phyloP scores from a whole-genome alignment of 2,329 filamentous ascomycete species.

The Penicillium sp. region DNA sequence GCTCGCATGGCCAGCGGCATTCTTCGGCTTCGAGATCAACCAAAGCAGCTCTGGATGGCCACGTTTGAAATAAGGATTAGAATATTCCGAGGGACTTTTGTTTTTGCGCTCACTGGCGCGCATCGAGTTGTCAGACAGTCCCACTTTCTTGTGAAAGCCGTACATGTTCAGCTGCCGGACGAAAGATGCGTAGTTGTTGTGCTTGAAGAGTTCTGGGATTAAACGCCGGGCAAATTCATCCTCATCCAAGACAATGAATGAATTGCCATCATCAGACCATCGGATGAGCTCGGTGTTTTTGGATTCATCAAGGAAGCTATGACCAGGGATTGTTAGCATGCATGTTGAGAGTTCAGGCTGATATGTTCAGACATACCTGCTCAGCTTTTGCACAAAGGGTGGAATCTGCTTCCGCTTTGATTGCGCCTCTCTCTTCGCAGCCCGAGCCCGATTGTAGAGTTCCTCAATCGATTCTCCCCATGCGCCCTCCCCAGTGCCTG shows the following conservation, averaged over 20 bases:
- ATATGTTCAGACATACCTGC: slow-evolving; percentile 67
- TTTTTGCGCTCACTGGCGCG: slow-evolving; percentile 95
- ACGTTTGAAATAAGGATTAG: slow-evolving; percentile 92
- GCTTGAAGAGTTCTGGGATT: slow-evolving; percentile 76
- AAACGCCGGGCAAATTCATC: slow-evolving; percentile 79
- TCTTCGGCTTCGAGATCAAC: slow-evolving; percentile 95
- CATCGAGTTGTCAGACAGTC: slow-evolving; percentile 95
- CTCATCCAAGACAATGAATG: slow-evolving; percentile 94
- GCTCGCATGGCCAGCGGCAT: slow-evolving; percentile 58
- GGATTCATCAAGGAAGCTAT: slow-evolving; percentile 86
- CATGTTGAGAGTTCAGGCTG: background rate
- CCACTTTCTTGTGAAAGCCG: slow-evolving; percentile 71
- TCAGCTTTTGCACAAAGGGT: slow-evolving; percentile 95
- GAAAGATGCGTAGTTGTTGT: slow-evolving; percentile 78
- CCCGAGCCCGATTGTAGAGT: slow-evolving; percentile 74
- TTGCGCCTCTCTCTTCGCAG: slow-evolving; percentile 84
- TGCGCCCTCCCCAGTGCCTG: slow-evolving; percentile 38
- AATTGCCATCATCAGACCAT: slow-evolving; percentile 95
- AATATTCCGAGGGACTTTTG: slow-evolving; percentile 98
- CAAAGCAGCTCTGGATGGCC: slow-evolving; percentile 90
- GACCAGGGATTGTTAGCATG: slow-evolving; percentile 12
- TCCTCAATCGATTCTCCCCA: slow-evolving; percentile 70
- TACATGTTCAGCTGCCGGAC: slow-evolving; percentile 72
- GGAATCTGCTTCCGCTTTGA: slow-evolving; percentile 93
- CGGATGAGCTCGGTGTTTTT: slow-evolving; percentile 94